phyloP scores from a whole-genome alignment of 176 grass and related monocot genomes.

The Eleusine indica region DNA sequence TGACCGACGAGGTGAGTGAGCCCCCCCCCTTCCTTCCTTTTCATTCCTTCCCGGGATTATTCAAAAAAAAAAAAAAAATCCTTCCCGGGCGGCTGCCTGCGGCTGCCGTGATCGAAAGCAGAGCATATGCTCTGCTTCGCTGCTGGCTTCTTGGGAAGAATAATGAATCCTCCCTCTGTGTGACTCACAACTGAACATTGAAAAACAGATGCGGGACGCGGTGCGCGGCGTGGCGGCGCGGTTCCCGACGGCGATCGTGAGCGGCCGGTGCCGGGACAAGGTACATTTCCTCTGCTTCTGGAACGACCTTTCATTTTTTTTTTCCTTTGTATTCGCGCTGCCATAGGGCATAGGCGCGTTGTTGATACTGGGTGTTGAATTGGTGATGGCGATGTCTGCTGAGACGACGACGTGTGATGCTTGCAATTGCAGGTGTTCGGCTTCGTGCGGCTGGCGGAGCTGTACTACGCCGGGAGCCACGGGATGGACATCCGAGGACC shows the following conservation, averaged over 20 bases:
- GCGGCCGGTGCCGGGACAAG: slow-evolving; percentile 74
- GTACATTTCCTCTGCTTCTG: slow-evolving; percentile 26
- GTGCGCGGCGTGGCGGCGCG: slow-evolving; percentile 61
- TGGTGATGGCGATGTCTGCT: slow-evolving; percentile 8
- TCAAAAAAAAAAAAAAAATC: too few species aligned
- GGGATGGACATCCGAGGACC: slow-evolving; percentile 91
- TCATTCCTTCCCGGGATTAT: too few species aligned
- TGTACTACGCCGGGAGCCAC: slow-evolving; percentile 92
- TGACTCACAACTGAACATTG: too few species aligned
- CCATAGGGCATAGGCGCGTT: neutral
- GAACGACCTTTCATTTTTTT: neutral
- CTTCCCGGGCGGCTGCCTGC: too few species aligned
- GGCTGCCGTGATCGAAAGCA: slow-evolving; percentile 1
- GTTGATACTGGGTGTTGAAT: neutral
- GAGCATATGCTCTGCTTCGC: slow-evolving; percentile 24
- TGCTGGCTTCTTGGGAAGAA: neutral
- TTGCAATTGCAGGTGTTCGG: slow-evolving; percentile 48
- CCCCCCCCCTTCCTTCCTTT: neutral
- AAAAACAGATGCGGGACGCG: slow-evolving; percentile 63
- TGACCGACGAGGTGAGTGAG: slow-evolving; percentile 63
- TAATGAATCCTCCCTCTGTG: neutral
- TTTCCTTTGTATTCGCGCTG: neutral
- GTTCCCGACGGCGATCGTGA: slow-evolving; percentile 85
- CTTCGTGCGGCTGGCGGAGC: slow-evolving; percentile 65
- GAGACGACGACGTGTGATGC: neutral